Conservation (phyloP, 768 basidiomycete species). For the Lentinula raphanica region DNA sequence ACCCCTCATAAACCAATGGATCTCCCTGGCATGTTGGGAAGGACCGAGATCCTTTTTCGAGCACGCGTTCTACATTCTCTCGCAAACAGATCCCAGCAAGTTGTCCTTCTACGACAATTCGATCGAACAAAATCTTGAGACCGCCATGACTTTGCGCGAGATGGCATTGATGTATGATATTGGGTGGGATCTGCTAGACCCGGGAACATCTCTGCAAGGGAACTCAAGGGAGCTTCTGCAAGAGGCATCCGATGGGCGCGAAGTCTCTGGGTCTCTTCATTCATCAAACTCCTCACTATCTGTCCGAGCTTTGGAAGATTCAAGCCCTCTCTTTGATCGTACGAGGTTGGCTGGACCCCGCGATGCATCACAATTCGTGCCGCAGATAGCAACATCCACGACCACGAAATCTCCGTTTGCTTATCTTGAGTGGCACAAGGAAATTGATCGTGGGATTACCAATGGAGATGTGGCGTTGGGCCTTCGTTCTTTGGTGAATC, state of each 20-base stretch:
- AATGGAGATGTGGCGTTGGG: not conserved
- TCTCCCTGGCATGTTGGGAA: not conserved
- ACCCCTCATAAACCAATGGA: not conserved
- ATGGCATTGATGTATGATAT: not conserved
- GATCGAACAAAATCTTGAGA: not conserved
- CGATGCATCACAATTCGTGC: not conserved
- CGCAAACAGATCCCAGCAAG: not conserved
- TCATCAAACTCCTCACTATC: not conserved
- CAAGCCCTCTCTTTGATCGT: not conserved
- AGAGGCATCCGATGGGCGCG: too few relatives aligned
- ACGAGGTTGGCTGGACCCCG: not conserved
- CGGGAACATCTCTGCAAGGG: not conserved
- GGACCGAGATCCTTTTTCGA: not conserved
- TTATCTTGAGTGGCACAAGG: not conserved
- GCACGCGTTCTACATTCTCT: not conserved
- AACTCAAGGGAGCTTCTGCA: not conserved
- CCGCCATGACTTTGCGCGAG: not conserved
- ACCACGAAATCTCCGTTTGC: not conserved
- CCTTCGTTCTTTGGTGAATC: not conserved
- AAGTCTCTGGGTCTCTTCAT: not conserved
- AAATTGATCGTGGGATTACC: not conserved
- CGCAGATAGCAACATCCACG: not conserved
- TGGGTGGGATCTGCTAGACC: not conserved
- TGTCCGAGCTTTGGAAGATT: not conserved
- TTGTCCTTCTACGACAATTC: not conserved